A percentile compares a stretch with the other conserved stretches of the same genome.
phyloP scores from a whole-genome alignment of 805 yeast genomes.

The Ogataea naganishii region DNA sequence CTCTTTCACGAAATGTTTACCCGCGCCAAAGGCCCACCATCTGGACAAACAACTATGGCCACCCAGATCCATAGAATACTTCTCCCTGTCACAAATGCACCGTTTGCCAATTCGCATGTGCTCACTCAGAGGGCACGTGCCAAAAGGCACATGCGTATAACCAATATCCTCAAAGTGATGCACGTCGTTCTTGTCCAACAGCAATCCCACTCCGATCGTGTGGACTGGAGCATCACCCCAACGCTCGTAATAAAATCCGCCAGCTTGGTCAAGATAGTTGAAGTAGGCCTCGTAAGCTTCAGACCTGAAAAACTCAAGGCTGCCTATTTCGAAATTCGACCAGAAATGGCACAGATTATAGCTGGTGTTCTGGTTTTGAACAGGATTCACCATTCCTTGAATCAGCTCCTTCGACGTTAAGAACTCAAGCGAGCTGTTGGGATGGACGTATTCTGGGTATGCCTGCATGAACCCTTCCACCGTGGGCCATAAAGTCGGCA shows the following conservation, averaged over 20 bases:
- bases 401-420: constrained; percentile 45
- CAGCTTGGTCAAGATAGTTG: constrained; percentile 52
- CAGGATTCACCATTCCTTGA: constrained; percentile 31
- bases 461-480: constrained; percentile 53
- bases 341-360: constrained; percentile 82
- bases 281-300: constrained; percentile 56
- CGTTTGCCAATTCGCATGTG: constrained; percentile 43
- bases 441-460: constrained; percentile 55
- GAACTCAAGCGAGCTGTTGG: constrained; percentile 53
- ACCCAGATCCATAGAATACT: constrained; percentile 30
- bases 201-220: constrained; percentile 54
- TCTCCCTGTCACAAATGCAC: constrained; percentile 50
- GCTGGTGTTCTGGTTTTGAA: constrained; percentile 37
- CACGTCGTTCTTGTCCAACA: constrained; percentile 51
- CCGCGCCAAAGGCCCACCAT: constrained; percentile 72
- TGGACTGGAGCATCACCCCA: constrained; percentile 98
- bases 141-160: constrained; percentile 65
- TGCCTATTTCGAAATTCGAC: constrained; percentile 79
- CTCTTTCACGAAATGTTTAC: constrained; percentile 47
- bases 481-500: constrained; percentile 76
- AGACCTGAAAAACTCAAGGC: constrained; percentile 60
- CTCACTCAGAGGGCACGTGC: constrained; percentile 47
- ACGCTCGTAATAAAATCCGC: constrained; percentile 78
- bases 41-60: constrained; percentile 56
- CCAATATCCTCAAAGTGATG: constrained; percentile 81